Evolutionary conservation across 2,329 filamentous ascomycete genomes (phyloP).

Genomic region (Diaporthe batatas): DNA sequence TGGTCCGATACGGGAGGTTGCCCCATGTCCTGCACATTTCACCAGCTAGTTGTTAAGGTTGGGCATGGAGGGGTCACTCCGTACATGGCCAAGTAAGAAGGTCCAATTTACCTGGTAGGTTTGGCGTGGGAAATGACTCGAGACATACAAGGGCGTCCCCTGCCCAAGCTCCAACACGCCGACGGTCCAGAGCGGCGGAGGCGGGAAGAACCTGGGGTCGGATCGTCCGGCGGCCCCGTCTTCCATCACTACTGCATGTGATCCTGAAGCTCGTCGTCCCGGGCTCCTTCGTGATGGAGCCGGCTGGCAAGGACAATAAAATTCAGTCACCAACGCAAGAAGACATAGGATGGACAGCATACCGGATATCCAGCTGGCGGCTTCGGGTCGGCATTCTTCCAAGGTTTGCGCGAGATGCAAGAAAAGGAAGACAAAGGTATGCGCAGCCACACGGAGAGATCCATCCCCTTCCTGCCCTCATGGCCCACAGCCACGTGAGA

Average conservation of each 20-base stretch:
- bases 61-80: conserved; percentile 1
- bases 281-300: not conserved
- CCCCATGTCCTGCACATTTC: conserved; percentile 1
- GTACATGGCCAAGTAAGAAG: not conserved
- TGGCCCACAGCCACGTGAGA: conserved; percentile 29
- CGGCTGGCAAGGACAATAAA: not conserved
- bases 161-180: conserved; percentile 5
- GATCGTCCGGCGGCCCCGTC: conserved; percentile 9
- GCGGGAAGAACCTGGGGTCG: conserved; percentile 6
- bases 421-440: conserved; percentile 36
- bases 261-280: conserved; percentile 4
- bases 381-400: conserved; percentile 33
- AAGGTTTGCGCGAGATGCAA: conserved; percentile 37
- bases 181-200: not conserved
- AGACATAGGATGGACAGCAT: conserved; percentile 8
- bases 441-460: not conserved
- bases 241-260: conserved; percentile 10
- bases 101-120: not conserved
- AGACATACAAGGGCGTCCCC: conserved; percentile 1
- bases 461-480: not conserved
- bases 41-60: conserved; percentile 5
- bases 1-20: not conserved
- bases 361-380: conserved; percentile 33
- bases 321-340: not conserved
- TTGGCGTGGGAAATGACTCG: conserved; percentile 30